Base-by-base conservation (phyloP, 257 asterid species). In the Solanum piurae region DNA sequence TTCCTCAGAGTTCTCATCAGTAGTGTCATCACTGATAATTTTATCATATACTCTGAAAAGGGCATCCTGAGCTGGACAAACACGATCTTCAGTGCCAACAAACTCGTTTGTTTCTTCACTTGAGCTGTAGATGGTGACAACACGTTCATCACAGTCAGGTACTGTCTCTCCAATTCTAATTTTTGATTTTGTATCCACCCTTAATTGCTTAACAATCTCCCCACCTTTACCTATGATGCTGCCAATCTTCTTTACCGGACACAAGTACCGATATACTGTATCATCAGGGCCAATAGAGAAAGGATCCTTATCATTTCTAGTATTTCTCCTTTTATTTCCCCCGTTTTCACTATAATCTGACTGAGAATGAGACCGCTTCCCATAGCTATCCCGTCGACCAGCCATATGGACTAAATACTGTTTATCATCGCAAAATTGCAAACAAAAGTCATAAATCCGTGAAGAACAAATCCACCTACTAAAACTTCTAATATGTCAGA, bases 191-290 rank as follows among this genome's bases (percentile, higher is more conserved):
- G 89, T 89, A 21, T 89, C 90, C 62, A 62, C 89, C 83, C 90
- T 89, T 86, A 89, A 86, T 80, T 89, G 89, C 60, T 89, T 89
- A 20, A 82, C 88, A 46, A 89, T 89, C 49, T 89, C 90, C 46
- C 90, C 90, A 13, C 90, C 90, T 86, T 88, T 86, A 31, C 90
- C 90, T 60, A 88, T 86, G 72, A 88, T 86, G 72, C 90, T 88
- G 34, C 90, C 90, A 23, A 88, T 88, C 79, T 86, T 85, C 82
- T 75, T 86, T 44, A 80, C 73, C 58, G 90, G 86, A 33, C 90
- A 88, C 83, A 88, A 77, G 75, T 88, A 88, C 10, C 90, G 90
- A 40, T 85, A 88, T 74, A 88, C 90, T 7, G 90, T 88, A 77
- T 88, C 90, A 34, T 85, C 86, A 10, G 90, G 86, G 40, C 88